A percentile compares a stretch with the other conserved stretches of the same genome.
phyloP scores from a whole-genome alignment of 2,329 filamentous ascomycete species.

The Nemania abortiva region DNA sequence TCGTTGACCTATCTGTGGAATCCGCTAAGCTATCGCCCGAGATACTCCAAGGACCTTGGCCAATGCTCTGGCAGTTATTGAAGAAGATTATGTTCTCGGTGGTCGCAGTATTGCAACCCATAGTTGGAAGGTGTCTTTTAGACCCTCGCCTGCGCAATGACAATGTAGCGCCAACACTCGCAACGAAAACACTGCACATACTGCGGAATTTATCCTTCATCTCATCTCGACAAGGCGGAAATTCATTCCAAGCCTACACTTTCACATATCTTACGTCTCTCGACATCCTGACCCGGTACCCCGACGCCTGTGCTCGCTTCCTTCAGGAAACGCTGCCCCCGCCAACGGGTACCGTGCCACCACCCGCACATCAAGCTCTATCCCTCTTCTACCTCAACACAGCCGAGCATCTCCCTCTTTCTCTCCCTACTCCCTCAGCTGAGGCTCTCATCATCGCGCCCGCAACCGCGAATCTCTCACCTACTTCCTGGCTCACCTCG shows the following conservation, averaged over 20 bases:
- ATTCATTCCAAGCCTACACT: conserved; percentile 83
- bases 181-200: conserved; percentile 77
- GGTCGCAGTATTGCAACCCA: conserved; percentile 79
- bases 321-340: conserved; percentile 69
- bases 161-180: conserved; percentile 70
- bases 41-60: conserved; percentile 74
- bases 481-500: conserved; percentile 45
- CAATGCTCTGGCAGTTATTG: conserved; percentile 79
- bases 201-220: conserved; percentile 86
- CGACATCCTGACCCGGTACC: conserved; percentile 81
- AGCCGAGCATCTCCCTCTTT: conserved; percentile 83
- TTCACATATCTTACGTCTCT: conserved; percentile 87
- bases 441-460: conserved; percentile 80
- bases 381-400: conserved; percentile 91
- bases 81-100: conserved; percentile 81
- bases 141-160: conserved; percentile 62
- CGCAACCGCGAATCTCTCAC: conserved; percentile 77
- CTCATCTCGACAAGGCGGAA: conserved; percentile 77
- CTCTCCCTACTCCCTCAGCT: conserved; percentile 73
- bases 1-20: conserved; percentile 77
- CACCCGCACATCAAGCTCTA: conserved; percentile 77
- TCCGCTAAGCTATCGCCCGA: conserved; percentile 71
- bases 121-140: conserved; percentile 73
- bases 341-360: conserved; percentile 66
- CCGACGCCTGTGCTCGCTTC: conserved; percentile 73